A percentile compares a stretch with the other conserved stretches of the same genome.
These are phyloP conservation scores for Cydonia oblonga DNA, from an alignment of 331 rosid species.

Conservation along the genomic window DNA sequence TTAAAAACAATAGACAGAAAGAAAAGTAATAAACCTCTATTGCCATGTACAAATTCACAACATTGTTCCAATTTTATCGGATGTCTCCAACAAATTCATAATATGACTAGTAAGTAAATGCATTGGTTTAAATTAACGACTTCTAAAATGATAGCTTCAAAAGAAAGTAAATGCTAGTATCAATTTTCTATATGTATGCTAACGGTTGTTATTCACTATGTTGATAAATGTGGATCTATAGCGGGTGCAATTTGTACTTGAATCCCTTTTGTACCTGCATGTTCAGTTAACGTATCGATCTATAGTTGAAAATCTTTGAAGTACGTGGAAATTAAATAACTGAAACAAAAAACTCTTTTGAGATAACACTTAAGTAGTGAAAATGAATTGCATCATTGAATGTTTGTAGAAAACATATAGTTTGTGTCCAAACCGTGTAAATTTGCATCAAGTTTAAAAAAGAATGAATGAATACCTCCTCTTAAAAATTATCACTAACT, in stretches of 20 bases:
- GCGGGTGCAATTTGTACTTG: no score
- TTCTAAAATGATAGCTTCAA: no score
- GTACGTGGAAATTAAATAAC: not conserved
- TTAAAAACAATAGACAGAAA: no score
- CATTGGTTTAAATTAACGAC: not conserved
- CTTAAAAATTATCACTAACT: not conserved
- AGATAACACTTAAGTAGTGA: no score
- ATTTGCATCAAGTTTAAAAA: not conserved
- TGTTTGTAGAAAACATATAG: not conserved
- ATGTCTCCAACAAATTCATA: no score
- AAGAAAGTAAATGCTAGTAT: not conserved
- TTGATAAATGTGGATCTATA: not conserved
- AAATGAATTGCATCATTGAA: not conserved
- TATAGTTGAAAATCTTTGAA: not conserved
- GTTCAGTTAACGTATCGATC: not conserved
- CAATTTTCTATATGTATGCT: not conserved
- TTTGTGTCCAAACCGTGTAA: not conserved
- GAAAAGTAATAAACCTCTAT: no score
- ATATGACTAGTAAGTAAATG: no score
- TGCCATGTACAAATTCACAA: no score
- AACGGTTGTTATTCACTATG: not conserved
- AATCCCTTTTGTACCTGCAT: no score
- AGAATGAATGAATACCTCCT: not conserved
- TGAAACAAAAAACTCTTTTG: no score
- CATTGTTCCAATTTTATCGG: no score